A percentile compares a stretch with the other conserved stretches of the same genome.
Evolutionary conservation across 2,329 filamentous ascomycete genomes (phyloP).

Genomic region (Leptographium galeiforme): DNA sequence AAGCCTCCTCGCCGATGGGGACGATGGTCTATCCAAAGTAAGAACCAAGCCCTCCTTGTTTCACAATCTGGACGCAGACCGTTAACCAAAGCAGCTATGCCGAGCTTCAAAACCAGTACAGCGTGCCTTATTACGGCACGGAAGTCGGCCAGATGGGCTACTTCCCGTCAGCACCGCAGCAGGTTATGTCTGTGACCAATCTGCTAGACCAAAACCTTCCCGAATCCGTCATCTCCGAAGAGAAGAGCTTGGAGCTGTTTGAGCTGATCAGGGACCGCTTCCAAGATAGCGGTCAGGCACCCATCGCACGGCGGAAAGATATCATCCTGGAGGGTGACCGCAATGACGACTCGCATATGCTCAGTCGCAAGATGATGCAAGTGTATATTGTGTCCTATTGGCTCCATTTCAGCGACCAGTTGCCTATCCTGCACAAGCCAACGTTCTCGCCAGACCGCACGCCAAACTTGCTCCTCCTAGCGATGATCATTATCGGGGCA

Average conservation of each 20-base stretch:
- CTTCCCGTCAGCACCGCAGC: conserved; percentile 48
- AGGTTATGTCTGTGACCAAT: conserved; percentile 83
- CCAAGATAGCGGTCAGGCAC: conserved; percentile 64
- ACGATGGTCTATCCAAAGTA: conserved; percentile 38
- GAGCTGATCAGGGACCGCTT: conserved; percentile 73
- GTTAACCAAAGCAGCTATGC: conserved; percentile 29
- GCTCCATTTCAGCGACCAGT: conserved; percentile 85
- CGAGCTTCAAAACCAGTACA: conserved; percentile 35
- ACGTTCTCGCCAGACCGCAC: conserved; percentile 84
- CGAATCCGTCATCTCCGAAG: conserved; percentile 70
- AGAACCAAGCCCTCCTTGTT: conserved; percentile 15
- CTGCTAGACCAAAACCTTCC: conserved; percentile 68
- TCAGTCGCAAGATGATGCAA: conserved; percentile 92
- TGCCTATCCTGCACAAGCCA: conserved; percentile 88
- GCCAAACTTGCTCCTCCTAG: conserved; percentile 69
- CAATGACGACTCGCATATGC: conserved; percentile 46
- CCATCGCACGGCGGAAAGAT: conserved; percentile 61
- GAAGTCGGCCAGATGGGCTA: conserved; percentile 37
- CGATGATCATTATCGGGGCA: conserved; percentile 86
- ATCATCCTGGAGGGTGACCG: conserved; percentile 67
- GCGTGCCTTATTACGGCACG: conserved; percentile 33
- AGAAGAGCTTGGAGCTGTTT: conserved; percentile 72
- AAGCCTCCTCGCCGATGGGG: conserved; percentile 33
- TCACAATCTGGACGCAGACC: background rate
- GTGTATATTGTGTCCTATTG: conserved; percentile 88